These are phyloP conservation scores for Lachnellula subtilissima DNA, from an alignment of 2,329 filamentous ascomycete species.

Conservation along the genomic window DNA sequence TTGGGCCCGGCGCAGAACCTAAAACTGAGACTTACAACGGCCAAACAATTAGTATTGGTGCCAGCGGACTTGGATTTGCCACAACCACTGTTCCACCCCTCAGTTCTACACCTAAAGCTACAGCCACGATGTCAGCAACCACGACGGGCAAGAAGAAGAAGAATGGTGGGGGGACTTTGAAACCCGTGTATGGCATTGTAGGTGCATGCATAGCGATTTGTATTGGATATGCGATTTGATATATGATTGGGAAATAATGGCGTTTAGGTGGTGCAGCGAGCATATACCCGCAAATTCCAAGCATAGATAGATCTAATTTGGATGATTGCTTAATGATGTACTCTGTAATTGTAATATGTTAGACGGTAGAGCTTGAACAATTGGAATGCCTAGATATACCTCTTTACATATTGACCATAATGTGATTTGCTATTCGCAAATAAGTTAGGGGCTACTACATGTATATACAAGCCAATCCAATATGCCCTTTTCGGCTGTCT, in stretches of 20 bases:
- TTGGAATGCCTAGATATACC: no score
- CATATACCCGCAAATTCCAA: constrained; percentile 13
- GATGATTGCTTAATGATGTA: background rate
- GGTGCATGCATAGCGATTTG: constrained; percentile 11
- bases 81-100: constrained; percentile 22
- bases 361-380: background rate
- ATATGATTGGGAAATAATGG: background rate
- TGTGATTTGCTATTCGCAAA: no score
- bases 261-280: background rate
- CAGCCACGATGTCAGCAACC: constrained; percentile 3
- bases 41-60: constrained; percentile 26
- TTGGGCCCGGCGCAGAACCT: constrained; percentile 15
- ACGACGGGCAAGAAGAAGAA: constrained; percentile 10
- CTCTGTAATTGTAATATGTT: background rate
- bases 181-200: constrained; percentile 5
- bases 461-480: no score
- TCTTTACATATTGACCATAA: no score
- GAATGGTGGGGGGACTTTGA: constrained; percentile 8
- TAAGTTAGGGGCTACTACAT: no score
- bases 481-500: no score
- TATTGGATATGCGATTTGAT: constrained; percentile 14
- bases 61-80: constrained; percentile 25
- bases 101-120: constrained; percentile 2
- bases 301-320: background rate
- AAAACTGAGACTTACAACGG: constrained; percentile 19